Percentiles rank a stretch among this genome's conserved stretches.
Evolutionary conservation across 169 alveolate genomes (phyloP).

Genomic region (Besnoitia besnoiti): DNA sequence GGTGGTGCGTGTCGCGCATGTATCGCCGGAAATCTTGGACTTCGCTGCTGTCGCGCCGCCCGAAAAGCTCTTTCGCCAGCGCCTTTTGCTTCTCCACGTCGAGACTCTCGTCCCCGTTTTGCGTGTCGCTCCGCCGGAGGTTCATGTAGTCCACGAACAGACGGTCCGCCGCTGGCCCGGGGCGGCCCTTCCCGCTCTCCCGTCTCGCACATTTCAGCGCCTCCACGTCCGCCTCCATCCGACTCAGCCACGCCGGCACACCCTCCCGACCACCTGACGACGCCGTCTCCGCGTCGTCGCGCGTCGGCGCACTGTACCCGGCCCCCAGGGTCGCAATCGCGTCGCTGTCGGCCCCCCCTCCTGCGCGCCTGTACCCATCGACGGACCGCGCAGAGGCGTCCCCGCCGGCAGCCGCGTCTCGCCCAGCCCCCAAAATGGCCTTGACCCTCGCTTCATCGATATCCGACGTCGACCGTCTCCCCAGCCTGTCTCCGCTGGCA

Average conservation of each 20-base stretch:
- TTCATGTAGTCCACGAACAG: neutral
- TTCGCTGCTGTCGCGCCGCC: slow-evolving; percentile 39
- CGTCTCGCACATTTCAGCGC: neutral
- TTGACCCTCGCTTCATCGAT: too few species aligned
- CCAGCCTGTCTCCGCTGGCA: neutral
- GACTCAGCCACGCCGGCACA: neutral
- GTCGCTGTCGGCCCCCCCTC: neutral
- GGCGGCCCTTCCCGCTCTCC: too few species aligned
- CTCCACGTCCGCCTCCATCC: neutral
- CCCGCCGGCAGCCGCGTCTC: too few species aligned
- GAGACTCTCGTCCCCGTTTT: neutral
- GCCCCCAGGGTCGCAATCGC: neutral
- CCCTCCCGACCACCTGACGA: neutral
- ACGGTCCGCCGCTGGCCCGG: neutral
- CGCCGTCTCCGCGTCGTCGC: neutral
- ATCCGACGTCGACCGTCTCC: too few species aligned
- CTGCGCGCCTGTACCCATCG: neutral
- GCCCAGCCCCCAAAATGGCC: too few species aligned
- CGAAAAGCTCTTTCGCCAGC: slow-evolving; percentile 47
- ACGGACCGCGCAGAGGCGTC: too few species aligned
- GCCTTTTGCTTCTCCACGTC: neutral
- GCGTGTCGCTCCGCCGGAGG: neutral
- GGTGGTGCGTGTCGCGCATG: slow-evolving; percentile 53
- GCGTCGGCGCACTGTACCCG: neutral
- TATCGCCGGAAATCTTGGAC: slow-evolving; percentile 49